These are phyloP conservation scores for Raphanus raphanistrum DNA, from an alignment of 345 rosid genomes.

Conservation along the genomic window DNA sequence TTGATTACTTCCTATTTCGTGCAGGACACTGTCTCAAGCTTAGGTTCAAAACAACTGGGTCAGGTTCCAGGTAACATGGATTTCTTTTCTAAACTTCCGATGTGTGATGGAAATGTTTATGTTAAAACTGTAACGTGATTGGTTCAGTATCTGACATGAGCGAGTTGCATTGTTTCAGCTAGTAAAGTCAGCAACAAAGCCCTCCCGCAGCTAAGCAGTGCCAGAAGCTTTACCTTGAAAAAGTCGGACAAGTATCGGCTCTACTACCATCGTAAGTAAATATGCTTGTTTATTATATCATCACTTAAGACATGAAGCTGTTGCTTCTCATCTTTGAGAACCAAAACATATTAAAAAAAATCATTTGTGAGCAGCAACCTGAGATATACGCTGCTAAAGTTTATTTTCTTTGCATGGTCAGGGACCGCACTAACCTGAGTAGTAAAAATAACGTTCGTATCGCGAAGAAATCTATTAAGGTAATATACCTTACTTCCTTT, in stretches of 20 bases:
- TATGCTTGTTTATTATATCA: constrained; percentile 21
- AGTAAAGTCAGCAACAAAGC: constrained; percentile 46
- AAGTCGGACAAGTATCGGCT: constrained; percentile 50
- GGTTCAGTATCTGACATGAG: constrained; percentile 11
- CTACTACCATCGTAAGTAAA: constrained; percentile 47
- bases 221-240: constrained; percentile 44
- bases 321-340: constrained; percentile 3
- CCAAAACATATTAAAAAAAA: background rate
- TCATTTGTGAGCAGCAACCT: constrained; percentile 1
- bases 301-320: background rate
- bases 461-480: constrained; percentile 51
- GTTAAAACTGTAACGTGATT: constrained; percentile 12
- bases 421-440: constrained; percentile 46
- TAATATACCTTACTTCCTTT: constrained; percentile 35
- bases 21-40: constrained; percentile 35
- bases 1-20: background rate
- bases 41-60: constrained; percentile 18
- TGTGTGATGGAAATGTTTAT: constrained; percentile 6
- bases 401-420: constrained; percentile 30
- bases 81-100: constrained; percentile 7
- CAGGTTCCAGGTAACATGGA: constrained; percentile 25
- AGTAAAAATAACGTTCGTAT: constrained; percentile 32
- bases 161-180: constrained; percentile 44
- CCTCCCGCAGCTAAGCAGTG: constrained; percentile 40
- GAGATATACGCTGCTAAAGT: constrained; percentile 19